These are phyloP conservation scores for Posidonia oceanica DNA, from an alignment of 116 monocot genomes.

Conservation along the genomic window DNA sequence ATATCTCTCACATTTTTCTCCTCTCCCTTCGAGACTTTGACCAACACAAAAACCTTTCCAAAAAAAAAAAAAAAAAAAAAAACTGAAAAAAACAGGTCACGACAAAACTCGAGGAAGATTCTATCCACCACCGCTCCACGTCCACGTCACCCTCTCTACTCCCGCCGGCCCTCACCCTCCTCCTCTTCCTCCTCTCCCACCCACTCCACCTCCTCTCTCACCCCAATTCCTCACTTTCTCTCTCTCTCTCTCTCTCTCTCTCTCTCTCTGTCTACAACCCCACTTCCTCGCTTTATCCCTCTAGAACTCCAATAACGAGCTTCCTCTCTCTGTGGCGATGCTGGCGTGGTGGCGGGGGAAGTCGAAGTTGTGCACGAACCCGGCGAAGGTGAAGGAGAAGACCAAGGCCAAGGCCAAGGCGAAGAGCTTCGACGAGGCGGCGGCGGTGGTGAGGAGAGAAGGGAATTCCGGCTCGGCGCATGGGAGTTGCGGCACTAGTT, in stretches of 20 bases:
- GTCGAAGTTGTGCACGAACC: not conserved
- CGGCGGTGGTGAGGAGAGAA: not conserved
- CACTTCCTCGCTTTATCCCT: too few relatives aligned
- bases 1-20: too few relatives aligned
- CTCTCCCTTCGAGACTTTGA: too few relatives aligned
- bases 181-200: not conserved
- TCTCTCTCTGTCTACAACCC: not conserved
- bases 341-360: constrained; percentile 10
- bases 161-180: too few relatives aligned
- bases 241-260: too few relatives aligned
- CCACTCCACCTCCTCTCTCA: too few relatives aligned
- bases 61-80: too few relatives aligned
- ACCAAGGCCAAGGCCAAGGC: constrained; percentile 48
- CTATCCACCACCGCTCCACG: not conserved
- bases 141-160: not conserved
- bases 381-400: constrained; percentile 9
- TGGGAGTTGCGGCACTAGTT: not conserved
- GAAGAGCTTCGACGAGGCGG: constrained; percentile 40
- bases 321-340: constrained; percentile 2
- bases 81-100: not conserved
- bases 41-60: too few relatives aligned
- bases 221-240: too few relatives aligned
- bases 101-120: constrained; percentile 7
- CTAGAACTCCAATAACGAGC: too few relatives aligned
- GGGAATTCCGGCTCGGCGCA: not conserved